Conservation (phyloP, 2,329 filamentous ascomycete species). For the Sclerotinia nivalis region DNA sequence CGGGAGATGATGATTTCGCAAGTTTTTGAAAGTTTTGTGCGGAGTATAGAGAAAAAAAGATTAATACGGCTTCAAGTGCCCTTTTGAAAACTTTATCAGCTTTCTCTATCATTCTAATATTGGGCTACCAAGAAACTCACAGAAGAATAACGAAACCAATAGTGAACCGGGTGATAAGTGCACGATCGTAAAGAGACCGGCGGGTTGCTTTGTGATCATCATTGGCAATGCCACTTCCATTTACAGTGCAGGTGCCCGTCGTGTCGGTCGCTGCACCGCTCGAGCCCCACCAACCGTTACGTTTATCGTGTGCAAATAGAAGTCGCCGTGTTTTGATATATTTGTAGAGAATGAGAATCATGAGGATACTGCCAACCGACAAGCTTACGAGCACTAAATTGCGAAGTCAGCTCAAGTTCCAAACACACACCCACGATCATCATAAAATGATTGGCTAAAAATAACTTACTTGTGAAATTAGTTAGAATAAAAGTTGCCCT, state of each 20-base stretch:
- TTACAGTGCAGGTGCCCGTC: slow-evolving; percentile 19
- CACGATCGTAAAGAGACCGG: slow-evolving; percentile 48
- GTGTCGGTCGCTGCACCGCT: slow-evolving; percentile 24
- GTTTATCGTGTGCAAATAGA: slow-evolving; percentile 39
- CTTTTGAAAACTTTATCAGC: slow-evolving; percentile 26
- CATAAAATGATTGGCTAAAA: background rate
- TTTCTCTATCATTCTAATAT: slow-evolving; percentile 1
- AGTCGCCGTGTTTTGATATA: slow-evolving; percentile 46
- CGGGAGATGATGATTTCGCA: slow-evolving; percentile 39
- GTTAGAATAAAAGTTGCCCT: slow-evolving; percentile 43
- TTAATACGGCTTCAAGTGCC: slow-evolving; percentile 45
- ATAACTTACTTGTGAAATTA: slow-evolving; percentile 44
- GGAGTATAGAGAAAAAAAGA: slow-evolving; percentile 44
- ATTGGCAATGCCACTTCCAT: slow-evolving; percentile 18
- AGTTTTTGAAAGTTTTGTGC: slow-evolving; percentile 36
- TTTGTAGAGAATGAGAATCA: slow-evolving; percentile 46
- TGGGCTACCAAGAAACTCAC: slow-evolving; percentile 22
- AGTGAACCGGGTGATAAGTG: slow-evolving; percentile 49
- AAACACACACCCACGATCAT: background rate
- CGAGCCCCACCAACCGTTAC: slow-evolving; percentile 37
- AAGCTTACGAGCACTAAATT: slow-evolving; percentile 46
- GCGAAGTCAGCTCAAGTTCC: background rate
- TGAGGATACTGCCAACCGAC: slow-evolving; percentile 42
- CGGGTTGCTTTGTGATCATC: slow-evolving; percentile 21
- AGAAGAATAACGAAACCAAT: slow-evolving; percentile 47